phyloP scores from a whole-genome alignment of 1,139 yeast species.

The Meyerozyma elateridarum region DNA sequence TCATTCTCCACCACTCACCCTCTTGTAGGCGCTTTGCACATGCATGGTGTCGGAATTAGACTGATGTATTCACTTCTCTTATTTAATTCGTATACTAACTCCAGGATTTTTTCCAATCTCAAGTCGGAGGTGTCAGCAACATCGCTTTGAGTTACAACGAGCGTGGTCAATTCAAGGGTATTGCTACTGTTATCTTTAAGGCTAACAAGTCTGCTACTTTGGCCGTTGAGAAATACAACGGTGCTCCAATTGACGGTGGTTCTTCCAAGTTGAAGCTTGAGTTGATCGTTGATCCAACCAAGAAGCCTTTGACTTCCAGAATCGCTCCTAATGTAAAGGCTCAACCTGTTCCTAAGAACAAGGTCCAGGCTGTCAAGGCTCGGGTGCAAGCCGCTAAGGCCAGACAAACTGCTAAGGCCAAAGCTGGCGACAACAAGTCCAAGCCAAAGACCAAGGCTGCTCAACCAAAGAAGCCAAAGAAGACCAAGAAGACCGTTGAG shows the following conservation, averaged over 20 bases:
- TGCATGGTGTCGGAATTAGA: too few relatives aligned
- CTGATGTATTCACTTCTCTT: not conserved
- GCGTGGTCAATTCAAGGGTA: conserved; percentile 87
- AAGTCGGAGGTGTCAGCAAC: conserved; percentile 78
- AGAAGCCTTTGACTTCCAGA: conserved; percentile 71
- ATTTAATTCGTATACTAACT: conserved; percentile 9
- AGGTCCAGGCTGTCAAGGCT: conserved; percentile 20
- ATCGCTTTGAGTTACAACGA: conserved; percentile 78
- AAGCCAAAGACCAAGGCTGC: conserved; percentile 23
- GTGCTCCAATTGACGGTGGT: conserved; percentile 92
- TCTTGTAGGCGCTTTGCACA: too few relatives aligned
- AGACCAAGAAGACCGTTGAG: conserved; percentile 75
- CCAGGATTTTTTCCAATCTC: conserved; percentile 85
- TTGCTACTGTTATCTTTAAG: conserved; percentile 80
- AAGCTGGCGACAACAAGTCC: conserved; percentile 20
- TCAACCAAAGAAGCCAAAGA: conserved; percentile 33
- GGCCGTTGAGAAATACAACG: conserved; percentile 83
- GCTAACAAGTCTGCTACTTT: conserved; percentile 57
- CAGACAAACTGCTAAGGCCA: conserved; percentile 11
- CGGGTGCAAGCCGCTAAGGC: conserved; percentile 15
- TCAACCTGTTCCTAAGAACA: conserved; percentile 16
- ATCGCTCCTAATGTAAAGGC: conserved; percentile 45
- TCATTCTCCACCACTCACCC: too few relatives aligned
- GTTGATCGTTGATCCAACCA: conserved; percentile 79
- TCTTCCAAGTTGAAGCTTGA: conserved; percentile 74